phyloP scores from a whole-genome alignment of 345 rosid genomes.

The Salix dunnii region DNA sequence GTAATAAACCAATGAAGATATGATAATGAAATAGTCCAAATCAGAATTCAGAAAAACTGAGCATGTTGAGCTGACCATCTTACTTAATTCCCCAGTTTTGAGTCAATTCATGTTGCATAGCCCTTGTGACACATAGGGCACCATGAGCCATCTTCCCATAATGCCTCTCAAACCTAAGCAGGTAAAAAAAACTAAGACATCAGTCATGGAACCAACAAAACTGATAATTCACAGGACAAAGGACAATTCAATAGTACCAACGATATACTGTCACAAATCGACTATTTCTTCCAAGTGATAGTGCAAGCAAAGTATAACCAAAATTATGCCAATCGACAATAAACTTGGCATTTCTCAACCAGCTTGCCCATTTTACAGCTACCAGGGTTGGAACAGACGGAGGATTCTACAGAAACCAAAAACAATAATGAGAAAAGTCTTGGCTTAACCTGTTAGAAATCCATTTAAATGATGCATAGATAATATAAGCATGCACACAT shows the following conservation, averaged over 20 bases:
- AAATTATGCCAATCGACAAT: constrained; percentile 96
- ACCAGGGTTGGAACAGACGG: constrained; percentile 90
- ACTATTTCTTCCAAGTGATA: constrained; percentile 84
- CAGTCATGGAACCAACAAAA: not conserved
- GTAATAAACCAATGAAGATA: constrained; percentile 4
- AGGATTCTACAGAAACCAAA: constrained; percentile 63
- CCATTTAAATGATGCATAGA: not conserved
- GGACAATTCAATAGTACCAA: constrained; percentile 43
- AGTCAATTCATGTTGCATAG: constrained; percentile 95
- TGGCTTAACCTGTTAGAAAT: not conserved
- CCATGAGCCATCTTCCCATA: constrained; percentile 87
- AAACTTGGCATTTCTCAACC: constrained; percentile 61
- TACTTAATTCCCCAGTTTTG: constrained; percentile 97
- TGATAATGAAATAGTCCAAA: not conserved
- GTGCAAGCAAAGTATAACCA: constrained; percentile 87
- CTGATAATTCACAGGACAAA: constrained; percentile 11
- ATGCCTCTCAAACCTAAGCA: constrained; percentile 68
- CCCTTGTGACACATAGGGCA: constrained; percentile 80
- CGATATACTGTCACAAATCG: constrained; percentile 68
- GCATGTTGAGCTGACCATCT: constrained; percentile 34
- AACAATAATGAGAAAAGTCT: not conserved
- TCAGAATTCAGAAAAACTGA: constrained; percentile 12
- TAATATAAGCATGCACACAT: not conserved
- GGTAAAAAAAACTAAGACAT: constrained; percentile 13
- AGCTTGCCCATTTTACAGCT: constrained; percentile 92